Conservation (phyloP, 805 yeast species). For the Ogataea parapolymorpha region DNA sequence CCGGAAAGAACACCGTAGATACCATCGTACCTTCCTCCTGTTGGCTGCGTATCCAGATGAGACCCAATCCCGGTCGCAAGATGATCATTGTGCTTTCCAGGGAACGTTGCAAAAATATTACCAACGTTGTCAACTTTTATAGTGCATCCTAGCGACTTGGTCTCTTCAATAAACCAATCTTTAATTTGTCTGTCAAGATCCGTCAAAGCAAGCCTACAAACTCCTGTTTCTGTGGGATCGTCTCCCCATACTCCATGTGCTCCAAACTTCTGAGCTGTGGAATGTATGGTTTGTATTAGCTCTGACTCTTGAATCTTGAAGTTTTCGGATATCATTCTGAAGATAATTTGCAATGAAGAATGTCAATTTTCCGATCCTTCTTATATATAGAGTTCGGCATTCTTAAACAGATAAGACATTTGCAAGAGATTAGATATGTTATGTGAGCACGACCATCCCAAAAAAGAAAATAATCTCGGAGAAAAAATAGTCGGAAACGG, state of each 20-base stretch:
- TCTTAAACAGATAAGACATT: too few species aligned
- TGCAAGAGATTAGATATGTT: too few species aligned
- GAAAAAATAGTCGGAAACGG: too few species aligned
- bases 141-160: slow-evolving; percentile 51
- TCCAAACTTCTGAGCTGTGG: slow-evolving; percentile 50
- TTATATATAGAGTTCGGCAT: too few species aligned
- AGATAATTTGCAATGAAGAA: too few species aligned
- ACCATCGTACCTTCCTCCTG: slow-evolving; percentile 77
- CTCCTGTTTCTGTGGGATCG: slow-evolving; percentile 57
- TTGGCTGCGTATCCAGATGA: slow-evolving; percentile 74
- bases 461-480: too few species aligned
- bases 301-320: slow-evolving; percentile 37
- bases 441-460: too few species aligned
- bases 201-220: slow-evolving; percentile 59
- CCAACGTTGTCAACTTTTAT: slow-evolving; percentile 64
- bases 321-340: slow-evolving; percentile 3
- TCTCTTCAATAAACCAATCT: slow-evolving; percentile 61
- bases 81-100: slow-evolving; percentile 42
- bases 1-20: slow-evolving; percentile 67
- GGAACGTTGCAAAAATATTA: slow-evolving; percentile 62
- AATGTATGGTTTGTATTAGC: slow-evolving; percentile 56
- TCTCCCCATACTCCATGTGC: slow-evolving; percentile 63
- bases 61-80: slow-evolving; percentile 62
- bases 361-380: too few species aligned
- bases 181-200: slow-evolving; percentile 62